phyloP scores from a whole-genome alignment of 75 land plant genomes.

The Ceratopteris richardii region DNA sequence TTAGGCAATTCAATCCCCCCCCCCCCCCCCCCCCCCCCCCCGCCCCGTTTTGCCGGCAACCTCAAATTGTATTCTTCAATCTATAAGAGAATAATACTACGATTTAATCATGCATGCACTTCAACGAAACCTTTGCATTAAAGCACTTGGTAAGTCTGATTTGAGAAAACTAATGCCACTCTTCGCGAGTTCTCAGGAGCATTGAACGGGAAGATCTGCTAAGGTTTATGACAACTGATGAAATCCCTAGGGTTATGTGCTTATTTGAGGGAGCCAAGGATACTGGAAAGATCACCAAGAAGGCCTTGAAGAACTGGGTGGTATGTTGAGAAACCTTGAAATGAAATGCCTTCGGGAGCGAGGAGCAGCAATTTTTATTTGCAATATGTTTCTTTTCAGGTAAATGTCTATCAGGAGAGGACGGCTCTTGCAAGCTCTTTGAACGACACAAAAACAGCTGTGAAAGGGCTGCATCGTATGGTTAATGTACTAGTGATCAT shows the following conservation, averaged over 20 bases:
- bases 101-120: not conserved
- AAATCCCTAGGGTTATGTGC: constrained; percentile 22
- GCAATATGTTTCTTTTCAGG: too few species aligned
- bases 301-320: constrained; percentile 39
- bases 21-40: too few species aligned
- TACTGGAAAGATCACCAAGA: constrained; percentile 29
- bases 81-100: too few species aligned
- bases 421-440: constrained; percentile 74
- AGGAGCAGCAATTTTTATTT: too few species aligned
- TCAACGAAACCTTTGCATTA: not conserved
- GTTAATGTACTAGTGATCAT: constrained; percentile 43
- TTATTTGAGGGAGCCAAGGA: constrained; percentile 40
- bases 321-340: too few species aligned
- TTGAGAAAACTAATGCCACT: too few species aligned
- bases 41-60: too few species aligned
- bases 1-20: too few species aligned
- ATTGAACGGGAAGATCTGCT: constrained; percentile 38
- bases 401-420: constrained; percentile 72
- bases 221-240: constrained; percentile 29
- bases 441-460: constrained; percentile 94
- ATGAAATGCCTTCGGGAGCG: too few species aligned
- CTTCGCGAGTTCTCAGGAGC: constrained; percentile 13
- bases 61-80: too few species aligned
- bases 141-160: not conserved
- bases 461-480: constrained; percentile 73